Evolutionary conservation across 1,139 yeast genomes (phyloP).

Genomic region (Yamadazyma diospyri): DNA sequence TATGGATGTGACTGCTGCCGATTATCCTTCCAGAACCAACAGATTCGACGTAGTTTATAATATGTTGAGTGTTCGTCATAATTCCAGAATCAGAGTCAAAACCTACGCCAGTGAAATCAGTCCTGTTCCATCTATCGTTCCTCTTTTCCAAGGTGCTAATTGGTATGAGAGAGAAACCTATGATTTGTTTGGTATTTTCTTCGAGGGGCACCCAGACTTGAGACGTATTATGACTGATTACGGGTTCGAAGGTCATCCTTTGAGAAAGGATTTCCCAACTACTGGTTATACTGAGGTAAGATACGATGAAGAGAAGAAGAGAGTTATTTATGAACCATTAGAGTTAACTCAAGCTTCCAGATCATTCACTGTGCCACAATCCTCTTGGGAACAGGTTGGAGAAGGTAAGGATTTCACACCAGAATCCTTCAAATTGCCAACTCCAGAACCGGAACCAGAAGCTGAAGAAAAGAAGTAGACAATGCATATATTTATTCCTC

Average conservation of each 20-base stretch:
- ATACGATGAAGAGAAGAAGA: slow-evolving; percentile 87
- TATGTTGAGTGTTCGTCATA: slow-evolving; percentile 75
- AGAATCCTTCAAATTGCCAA: slow-evolving; percentile 74
- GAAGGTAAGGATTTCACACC: slow-evolving; percentile 84
- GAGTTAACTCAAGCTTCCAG: slow-evolving; percentile 92
- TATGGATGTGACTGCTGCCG: slow-evolving; percentile 83
- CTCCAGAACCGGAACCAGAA: slow-evolving; percentile 75
- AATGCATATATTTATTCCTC: slow-evolving; percentile 1
- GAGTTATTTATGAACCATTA: slow-evolving; percentile 85
- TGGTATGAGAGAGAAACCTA: slow-evolving; percentile 91
- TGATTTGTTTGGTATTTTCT: slow-evolving; percentile 82
- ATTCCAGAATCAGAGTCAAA: slow-evolving; percentile 84
- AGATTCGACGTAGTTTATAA: slow-evolving; percentile 88
- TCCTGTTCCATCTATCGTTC: slow-evolving; percentile 75
- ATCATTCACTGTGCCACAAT: slow-evolving; percentile 82
- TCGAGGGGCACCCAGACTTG: slow-evolving; percentile 85
- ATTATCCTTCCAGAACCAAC: slow-evolving; percentile 79
- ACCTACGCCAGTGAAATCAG: slow-evolving; percentile 83
- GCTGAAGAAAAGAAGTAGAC: slow-evolving; percentile 29
- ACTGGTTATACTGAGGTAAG: slow-evolving; percentile 89
- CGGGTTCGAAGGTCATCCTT: slow-evolving; percentile 90
- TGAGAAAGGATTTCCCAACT: slow-evolving; percentile 90
- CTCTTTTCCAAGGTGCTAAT: slow-evolving; percentile 74
- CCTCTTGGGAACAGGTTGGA: slow-evolving; percentile 92
- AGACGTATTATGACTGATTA: slow-evolving; percentile 90